Base-by-base conservation (phyloP, 345 rosid genomes). In the Raphanus raphanistrum region DNA sequence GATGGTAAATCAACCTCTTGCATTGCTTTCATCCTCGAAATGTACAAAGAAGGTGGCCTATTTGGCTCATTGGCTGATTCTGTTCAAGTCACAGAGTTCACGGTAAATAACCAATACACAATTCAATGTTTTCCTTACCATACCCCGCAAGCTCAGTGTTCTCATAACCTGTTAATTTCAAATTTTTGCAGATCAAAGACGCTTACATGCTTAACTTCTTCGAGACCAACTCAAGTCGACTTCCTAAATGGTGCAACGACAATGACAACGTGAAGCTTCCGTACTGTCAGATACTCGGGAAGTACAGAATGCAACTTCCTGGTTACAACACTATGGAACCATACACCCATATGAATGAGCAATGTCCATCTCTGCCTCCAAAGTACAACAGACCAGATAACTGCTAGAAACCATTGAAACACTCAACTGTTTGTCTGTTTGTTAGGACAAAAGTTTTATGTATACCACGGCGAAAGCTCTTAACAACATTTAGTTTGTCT, bases 1-100 rank as follows among this genome's bases (percentile, higher is more conserved):
- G 99, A 95, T 73, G 99, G 99, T 74, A 90, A 85, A 84, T 95
- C 99, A 0, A 82, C 96, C 58, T 91, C 99, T 0, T 95, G 99
- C 73, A 80, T 95, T 16, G 98, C 98, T 50, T 95, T 93, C 65
- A 75, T 93, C 68, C 97, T 93, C 33, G 96, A 93, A 84, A 83
- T 95, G 87, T 95, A 91, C 85, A 95, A 95, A 86, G 99, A 82
- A 75, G 97, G 93, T 26, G 98, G 99, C 8, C 81, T 93, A 5
- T 93, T 95, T 57, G 85, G 82, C 82, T 89, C 93, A 41, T 75
- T 85, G 61, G 73, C 87, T 36, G 72, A 78, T 81, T 84, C 88
- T 38, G 65, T 95, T 55, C 97, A 95, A 91, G 98, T 92, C 80
- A 92, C 99, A 1, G 98, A 95, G 74, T 92, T 95, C 84, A 95